Evolutionary conservation across 2,329 filamentous ascomycete genomes (phyloP), one percentile per base, ranked within the genome.

Genomic region (Dactylellina leptospora): DNA sequence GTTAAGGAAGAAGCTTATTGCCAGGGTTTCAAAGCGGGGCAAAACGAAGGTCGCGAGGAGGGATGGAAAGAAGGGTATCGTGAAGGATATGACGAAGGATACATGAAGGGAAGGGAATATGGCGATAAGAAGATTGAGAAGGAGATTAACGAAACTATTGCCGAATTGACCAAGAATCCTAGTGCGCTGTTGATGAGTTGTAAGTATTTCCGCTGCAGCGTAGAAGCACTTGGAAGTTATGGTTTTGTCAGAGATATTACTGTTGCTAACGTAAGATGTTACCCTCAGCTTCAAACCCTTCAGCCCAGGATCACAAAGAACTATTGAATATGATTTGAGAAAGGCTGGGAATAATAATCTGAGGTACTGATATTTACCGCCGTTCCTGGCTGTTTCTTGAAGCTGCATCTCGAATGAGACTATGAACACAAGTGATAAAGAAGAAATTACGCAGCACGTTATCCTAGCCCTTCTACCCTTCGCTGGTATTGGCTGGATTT

Each of bases 71-170:
- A 72, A 22, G 68, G 59, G 0, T 64, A 72, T 44, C 45, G 59
- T 27, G 53, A 64, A 13, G 59, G 59, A 11, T 64, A 64, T 10
- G 59, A 63, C 16, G 48, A 72, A 48, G 68, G 68, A 13, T 64
- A 72, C 28, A 60, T 64, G 68, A 72, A 60, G 13, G 68, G 68
- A 0, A 51, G 59, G 44, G 59, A 64, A 54, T 72, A 64, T 18
- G 59, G 68, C 9, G 51, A 72, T 13, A 64, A 72, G 30, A 64
- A 72, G 23, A 72, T 72, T n/a, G 53, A 64, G 28, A 60, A 64
- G 16, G 59, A 72, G 18, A 72, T 64, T 23, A 64, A 64, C 30
- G 68, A 72, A 22, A 55, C 59, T 2, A 72, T 72, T 18, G 68
- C 53, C 8, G 68, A 72, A 27, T 18, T 72, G 23, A 72, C 68